phyloP scores from a whole-genome alignment of 495 filamentous ascomycete species.

The Aspergillus olivimuriae region DNA sequence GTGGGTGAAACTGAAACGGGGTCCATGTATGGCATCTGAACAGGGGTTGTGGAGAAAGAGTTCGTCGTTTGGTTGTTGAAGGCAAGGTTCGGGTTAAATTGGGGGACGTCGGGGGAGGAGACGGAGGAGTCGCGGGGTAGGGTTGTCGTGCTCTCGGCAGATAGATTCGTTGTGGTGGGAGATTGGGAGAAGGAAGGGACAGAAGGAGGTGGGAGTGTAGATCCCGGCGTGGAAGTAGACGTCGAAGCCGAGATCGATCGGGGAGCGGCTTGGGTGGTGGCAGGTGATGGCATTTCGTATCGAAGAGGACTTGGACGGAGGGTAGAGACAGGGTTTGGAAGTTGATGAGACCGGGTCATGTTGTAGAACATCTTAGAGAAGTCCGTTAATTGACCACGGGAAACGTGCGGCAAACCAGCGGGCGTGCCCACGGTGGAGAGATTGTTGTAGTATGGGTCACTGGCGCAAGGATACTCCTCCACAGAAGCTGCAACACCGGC shows the following conservation, averaged over 20 bases:
- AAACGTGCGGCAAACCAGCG: neutral
- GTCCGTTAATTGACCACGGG: slow-evolving; percentile 19
- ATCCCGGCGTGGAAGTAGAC: too few relatives aligned
- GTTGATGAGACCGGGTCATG: slow-evolving; percentile 31
- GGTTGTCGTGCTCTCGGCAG: neutral
- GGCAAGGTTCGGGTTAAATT: slow-evolving; percentile 9
- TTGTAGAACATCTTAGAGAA: slow-evolving; percentile 36
- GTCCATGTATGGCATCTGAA: slow-evolving; percentile 19
- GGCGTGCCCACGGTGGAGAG: slow-evolving; percentile 3
- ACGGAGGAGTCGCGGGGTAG: neutral
- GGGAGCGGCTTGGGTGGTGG: slow-evolving; percentile 7
- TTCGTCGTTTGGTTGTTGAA: slow-evolving; percentile 5
- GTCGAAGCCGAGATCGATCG: slow-evolving; percentile 6
- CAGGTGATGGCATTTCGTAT: slow-evolving; percentile 18
- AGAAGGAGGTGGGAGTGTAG: slow-evolving; percentile 10
- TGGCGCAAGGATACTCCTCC: slow-evolving; percentile 13
- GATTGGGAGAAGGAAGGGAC: slow-evolving; percentile 10
- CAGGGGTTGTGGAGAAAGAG: slow-evolving; percentile 3
- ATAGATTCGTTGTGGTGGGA: neutral
- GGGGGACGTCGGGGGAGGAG: slow-evolving; percentile 15
- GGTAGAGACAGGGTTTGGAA: slow-evolving; percentile 16
- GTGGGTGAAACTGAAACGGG: slow-evolving; percentile 17
- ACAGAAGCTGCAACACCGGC: slow-evolving; percentile 24
- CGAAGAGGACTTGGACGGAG: slow-evolving; percentile 23
- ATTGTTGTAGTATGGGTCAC: slow-evolving; percentile 9